Evolutionary conservation across 257 asterid species (phyloP), one percentile per base, ranked within the genome.

Genomic region (Plantago elongata): DNA sequence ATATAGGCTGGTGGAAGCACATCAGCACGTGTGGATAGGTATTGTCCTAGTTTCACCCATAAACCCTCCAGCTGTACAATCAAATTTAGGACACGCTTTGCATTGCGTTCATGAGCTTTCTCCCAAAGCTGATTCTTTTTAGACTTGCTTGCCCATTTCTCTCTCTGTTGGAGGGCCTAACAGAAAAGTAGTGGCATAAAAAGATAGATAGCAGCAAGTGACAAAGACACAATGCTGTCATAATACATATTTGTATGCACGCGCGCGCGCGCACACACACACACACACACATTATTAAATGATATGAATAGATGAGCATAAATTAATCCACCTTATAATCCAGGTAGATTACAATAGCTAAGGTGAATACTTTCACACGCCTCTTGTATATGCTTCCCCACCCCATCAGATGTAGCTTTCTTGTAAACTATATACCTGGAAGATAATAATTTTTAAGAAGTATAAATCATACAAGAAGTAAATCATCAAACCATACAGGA

Each of bases 11-110:
- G 88, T 13, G 98, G 98, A 67, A 92, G 90, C 78, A 92, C 98
- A 75, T 91, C 98, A 71, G 96, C 98, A 69, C 98, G 98, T 48
- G 98, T 91, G 51, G 98, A 91, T 43, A 91, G 83, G 71, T 91
- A 91, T 70, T 91, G 98, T 51, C 98, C 98, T 69, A 91, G 80
- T 77, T 91, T 91, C 70, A 91, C 98, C 98, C 98, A 91, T 74
- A 91, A 74, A 62, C 98, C 98, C 83, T 91, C 98, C 65, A 88
- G 80, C 79, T 86, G 80, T 61, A 86, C 82, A 60, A 91, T 84
- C 73, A 83, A 76, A 22, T 74, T 83, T 55, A 91, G 93, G 66
- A 86, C 87, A 63, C 98, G 98, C 72, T 65, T 86, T 10, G 97
- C 98, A 76, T 91, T 91, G 66, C 90, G 85, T 61, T 88, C 98